phyloP scores from a whole-genome alignment of 495 filamentous ascomycete genomes.

The Clohesyomyces aquaticus region DNA sequence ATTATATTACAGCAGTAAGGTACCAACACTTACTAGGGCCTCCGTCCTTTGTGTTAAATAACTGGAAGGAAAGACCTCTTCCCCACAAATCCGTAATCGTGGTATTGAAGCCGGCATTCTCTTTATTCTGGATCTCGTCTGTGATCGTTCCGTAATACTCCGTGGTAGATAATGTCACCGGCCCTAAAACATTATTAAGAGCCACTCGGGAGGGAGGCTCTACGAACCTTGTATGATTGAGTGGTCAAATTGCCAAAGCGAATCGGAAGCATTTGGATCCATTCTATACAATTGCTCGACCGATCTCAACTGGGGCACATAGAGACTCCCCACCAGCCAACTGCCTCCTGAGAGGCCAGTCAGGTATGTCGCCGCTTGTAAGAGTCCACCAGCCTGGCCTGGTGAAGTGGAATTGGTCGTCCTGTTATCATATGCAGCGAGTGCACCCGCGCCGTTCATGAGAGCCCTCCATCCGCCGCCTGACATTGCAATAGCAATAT shows the following conservation, averaged over 20 bases:
- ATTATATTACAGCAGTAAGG: conserved; percentile 78
- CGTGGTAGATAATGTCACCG: background rate
- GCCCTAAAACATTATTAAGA: background rate
- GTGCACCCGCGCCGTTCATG: conserved; percentile 81
- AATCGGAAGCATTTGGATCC: conserved; percentile 4
- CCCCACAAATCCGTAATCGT: background rate
- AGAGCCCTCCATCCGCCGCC: conserved; percentile 84
- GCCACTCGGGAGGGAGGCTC: background rate
- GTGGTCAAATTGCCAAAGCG: background rate
- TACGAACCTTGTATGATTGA: background rate
- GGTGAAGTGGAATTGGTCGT: conserved; percentile 64
- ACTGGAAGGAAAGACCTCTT: background rate
- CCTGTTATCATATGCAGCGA: conserved; percentile 82
- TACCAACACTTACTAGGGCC: conserved; percentile 87
- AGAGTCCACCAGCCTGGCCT: conserved; percentile 80
- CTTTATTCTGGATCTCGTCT: background rate
- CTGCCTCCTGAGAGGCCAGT: conserved; percentile 83
- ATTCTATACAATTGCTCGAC: conserved; percentile 63
- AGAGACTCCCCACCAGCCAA: conserved; percentile 87
- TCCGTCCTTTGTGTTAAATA: conserved; percentile 45
- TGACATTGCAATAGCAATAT: conserved; percentile 65
- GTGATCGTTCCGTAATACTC: background rate
- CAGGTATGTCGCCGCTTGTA: conserved; percentile 85
- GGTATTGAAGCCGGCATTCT: background rate
- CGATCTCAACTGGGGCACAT: conserved; percentile 85